These are phyloP conservation scores for Pulicaria dysenterica DNA, from an alignment of 129 eudicot species.

Conservation along the genomic window DNA sequence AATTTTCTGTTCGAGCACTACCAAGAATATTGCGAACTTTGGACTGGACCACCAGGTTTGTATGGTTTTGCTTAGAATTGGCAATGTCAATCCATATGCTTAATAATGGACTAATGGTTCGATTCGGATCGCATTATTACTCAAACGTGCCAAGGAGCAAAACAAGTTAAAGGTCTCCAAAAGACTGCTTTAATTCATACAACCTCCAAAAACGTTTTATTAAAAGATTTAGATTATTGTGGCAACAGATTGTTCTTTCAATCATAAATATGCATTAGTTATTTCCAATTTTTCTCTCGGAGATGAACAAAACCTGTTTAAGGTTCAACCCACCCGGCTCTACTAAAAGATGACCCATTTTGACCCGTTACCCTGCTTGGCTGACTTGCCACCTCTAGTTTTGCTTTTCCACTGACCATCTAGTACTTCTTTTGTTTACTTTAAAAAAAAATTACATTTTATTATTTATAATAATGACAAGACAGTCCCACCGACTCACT, in stretches of 20 bases:
- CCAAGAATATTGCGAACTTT: constrained; percentile 61
- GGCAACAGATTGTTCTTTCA: neutral
- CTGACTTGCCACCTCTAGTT: neutral
- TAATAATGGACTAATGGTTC: constrained; percentile 6
- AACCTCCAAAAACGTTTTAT: neutral
- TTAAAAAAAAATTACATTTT: constrained; percentile 3
- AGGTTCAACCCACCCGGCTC: neutral
- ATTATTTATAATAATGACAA: constrained; percentile 1
- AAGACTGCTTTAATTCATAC: constrained; percentile 3
- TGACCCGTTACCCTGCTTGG: neutral
- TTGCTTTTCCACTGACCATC: constrained; percentile 6
- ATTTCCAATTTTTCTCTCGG: neutral
- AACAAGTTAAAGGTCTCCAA: neutral
- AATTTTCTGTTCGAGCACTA: constrained; percentile 87
- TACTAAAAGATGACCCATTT: neutral
- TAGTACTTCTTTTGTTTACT: constrained; percentile 7
- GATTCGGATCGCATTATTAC: neutral
- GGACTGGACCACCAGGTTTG: constrained; percentile 48
- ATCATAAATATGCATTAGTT: neutral
- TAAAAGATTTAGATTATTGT: neutral
- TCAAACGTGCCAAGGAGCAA: neutral
- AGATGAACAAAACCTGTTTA: neutral
- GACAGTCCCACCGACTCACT: constrained; percentile 75
- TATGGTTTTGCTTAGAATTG: neutral
- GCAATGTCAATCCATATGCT: neutral